Evolutionary conservation across 2,329 filamentous ascomycete species (phyloP).

Genomic region (Fusarium secorum): DNA sequence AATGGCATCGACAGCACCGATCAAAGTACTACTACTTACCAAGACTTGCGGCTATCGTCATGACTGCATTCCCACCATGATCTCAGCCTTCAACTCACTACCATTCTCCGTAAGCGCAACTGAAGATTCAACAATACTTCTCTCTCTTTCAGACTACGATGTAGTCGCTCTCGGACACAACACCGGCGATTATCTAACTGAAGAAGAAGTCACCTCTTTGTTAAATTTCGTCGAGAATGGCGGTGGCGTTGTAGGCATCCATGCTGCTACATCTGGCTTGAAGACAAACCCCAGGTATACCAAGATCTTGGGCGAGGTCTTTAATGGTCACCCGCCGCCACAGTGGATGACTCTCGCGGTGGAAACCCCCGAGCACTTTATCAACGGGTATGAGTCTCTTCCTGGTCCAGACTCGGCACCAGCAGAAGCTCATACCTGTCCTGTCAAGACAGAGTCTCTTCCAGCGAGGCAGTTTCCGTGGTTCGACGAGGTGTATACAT

Average conservation of each 20-base stretch:
- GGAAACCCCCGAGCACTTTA: not conserved
- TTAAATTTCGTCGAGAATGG: not conserved
- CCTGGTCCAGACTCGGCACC: not conserved
- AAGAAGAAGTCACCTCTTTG: not conserved
- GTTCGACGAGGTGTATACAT: slow-evolving; percentile 26
- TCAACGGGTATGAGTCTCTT: not conserved
- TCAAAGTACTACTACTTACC: slow-evolving; percentile 15
- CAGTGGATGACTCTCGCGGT: slow-evolving; percentile 6
- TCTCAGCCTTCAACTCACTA: slow-evolving; percentile 4
- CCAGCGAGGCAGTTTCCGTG: not conserved
- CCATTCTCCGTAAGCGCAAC: slow-evolving; percentile 3
- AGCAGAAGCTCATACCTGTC: not conserved
- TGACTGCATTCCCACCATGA: slow-evolving; percentile 3
- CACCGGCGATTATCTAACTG: not conserved
- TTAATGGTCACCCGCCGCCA: slow-evolving; percentile 12
- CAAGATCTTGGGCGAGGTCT: slow-evolving; percentile 13
- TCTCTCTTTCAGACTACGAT: not conserved
- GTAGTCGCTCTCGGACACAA: slow-evolving; percentile 18
- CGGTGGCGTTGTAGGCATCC: slow-evolving; percentile 23
- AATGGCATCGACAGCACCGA: not conserved
- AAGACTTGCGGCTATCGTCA: slow-evolving; percentile 25
- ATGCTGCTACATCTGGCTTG: slow-evolving; percentile 13
- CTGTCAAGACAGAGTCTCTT: not conserved
- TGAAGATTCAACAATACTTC: not conserved
- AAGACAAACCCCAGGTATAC: not conserved